phyloP scores from a whole-genome alignment of 2,329 filamentous ascomycete species.

The Coniochaeta sp. region DNA sequence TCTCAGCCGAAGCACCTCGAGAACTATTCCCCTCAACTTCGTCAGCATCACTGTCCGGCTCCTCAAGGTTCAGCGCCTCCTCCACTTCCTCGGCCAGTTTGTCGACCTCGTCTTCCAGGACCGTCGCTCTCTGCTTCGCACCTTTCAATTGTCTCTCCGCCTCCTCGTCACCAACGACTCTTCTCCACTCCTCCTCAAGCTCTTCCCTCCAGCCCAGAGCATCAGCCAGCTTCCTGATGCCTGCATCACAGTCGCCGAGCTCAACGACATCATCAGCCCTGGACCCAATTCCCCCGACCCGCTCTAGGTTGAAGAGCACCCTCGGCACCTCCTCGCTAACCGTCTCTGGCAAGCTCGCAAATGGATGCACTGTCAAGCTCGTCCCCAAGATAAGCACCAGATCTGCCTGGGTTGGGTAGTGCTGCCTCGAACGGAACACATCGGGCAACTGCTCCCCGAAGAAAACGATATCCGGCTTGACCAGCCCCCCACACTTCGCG shows the following conservation, averaged over 20 bases:
- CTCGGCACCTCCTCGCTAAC: conserved; percentile 59
- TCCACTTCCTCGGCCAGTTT: conserved; percentile 22
- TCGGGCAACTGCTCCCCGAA: conserved; percentile 63
- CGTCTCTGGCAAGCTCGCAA: conserved; percentile 68
- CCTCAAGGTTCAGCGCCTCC: conserved; percentile 14
- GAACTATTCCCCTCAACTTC: not conserved
- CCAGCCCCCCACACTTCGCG: conserved; percentile 62
- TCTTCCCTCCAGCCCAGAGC: conserved; percentile 81
- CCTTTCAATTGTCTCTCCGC: conserved; percentile 38
- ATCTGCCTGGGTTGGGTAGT: conserved; percentile 35
- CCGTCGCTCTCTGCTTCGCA: conserved; percentile 21
- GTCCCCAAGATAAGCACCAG: conserved; percentile 83
- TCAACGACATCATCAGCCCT: conserved; percentile 77
- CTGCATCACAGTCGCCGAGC: conserved; percentile 75
- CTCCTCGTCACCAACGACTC: conserved; percentile 54
- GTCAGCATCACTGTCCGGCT: conserved; percentile 4
- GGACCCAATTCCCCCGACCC: conserved; percentile 70
- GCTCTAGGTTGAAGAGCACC: conserved; percentile 80
- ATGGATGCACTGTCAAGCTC: conserved; percentile 80
- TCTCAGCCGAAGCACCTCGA: not conserved
- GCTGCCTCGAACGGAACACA: conserved; percentile 53
- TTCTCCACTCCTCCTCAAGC: conserved; percentile 67
- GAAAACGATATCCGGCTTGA: conserved; percentile 94
- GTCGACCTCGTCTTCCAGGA: conserved; percentile 35
- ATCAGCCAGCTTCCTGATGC: conserved; percentile 70